Base-by-base conservation (phyloP, 2,329 filamentous ascomycete species). In the Stemphylium lycopersici region DNA sequence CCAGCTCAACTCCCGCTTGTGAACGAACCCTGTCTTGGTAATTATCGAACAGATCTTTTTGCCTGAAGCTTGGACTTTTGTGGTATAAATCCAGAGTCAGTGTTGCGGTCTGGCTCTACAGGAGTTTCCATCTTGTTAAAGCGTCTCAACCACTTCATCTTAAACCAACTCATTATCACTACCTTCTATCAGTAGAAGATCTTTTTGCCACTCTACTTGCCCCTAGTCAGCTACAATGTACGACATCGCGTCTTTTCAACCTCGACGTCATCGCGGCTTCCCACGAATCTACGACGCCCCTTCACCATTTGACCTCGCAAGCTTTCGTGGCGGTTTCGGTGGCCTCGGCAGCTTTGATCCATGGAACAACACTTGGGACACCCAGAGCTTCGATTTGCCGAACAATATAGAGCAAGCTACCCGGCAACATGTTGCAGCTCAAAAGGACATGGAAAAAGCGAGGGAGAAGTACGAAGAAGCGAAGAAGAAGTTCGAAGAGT, bases 401-500 rank as follows among this genome's bases (percentile, higher is more conserved):
- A 43, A 29, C 20, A 50, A 31, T 13, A 43, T 66, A n/a, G 61
- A 66, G 39, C 45, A 56, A 33, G 63, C 59, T 3, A 66, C 61
- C 33, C 51, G 63, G 34, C 46, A 40, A 16, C 61, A 64, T 26
- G 48, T 60, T 13, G 51, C 57, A 26, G 61, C 61, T 6, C 41
- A 52, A 24, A 55, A 38, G 11, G 52, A 63, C 15, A 44, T 34
- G 12, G 49, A 59, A n/a, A 61, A 61, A 15, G 49, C 55, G 13
- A 58, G 52, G 15, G 56, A 55, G 32, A 55, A 59, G 11, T 59
- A 55, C n/a, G 48, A 60, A 34, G 61, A 64, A 20, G 56, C 42
- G 2, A 64, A 60, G 48, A 56, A 58, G 37, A 61, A 63, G 33
- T 55, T 58, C 15, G 57, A 59, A 12, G 57, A 63, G 22, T 62